Conservation (phyloP, 805 yeast species). For the Candida hungchunana region DNA sequence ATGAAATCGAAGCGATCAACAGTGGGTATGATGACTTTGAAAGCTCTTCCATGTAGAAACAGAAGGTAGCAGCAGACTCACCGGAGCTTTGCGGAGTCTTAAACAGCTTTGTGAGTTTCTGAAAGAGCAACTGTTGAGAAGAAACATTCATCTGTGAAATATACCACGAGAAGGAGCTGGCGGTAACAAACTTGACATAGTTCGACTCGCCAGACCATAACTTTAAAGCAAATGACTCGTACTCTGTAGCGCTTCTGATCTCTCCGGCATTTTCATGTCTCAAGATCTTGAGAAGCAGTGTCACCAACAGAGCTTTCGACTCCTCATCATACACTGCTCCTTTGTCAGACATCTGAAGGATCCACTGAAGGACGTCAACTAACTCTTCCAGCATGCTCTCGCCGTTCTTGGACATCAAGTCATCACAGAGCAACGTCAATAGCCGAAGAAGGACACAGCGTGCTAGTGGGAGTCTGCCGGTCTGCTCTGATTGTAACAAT, state of each 20-base stretch:
- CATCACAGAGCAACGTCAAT: slow-evolving; percentile 23
- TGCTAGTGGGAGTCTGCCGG: slow-evolving; percentile 39
- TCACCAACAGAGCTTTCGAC: slow-evolving; percentile 30
- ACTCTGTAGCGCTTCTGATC: slow-evolving; percentile 1
- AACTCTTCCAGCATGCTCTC: slow-evolving; percentile 35
- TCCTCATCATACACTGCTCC: slow-evolving; percentile 36
- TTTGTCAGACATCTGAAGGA: slow-evolving; percentile 37
- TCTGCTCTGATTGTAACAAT: slow-evolving; percentile 25
- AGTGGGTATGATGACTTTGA: slow-evolving; percentile 22
- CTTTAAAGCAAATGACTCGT: neutral
- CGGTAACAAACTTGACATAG: slow-evolving; percentile 1
- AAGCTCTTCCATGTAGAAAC: slow-evolving; percentile 20
- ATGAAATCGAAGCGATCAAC: slow-evolving; percentile 13
- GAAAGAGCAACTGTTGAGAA: slow-evolving; percentile 17
- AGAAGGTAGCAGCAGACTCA: slow-evolving; percentile 27
- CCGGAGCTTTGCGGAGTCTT: slow-evolving; percentile 22
- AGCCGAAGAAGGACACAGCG: slow-evolving; percentile 32
- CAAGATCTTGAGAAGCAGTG: slow-evolving; percentile 31
- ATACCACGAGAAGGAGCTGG: slow-evolving; percentile 2
- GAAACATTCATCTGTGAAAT: too few relatives aligned
- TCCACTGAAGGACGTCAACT: slow-evolving; percentile 44
- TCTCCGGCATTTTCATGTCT: slow-evolving; percentile 20
- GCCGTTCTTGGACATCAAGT: slow-evolving; percentile 25
- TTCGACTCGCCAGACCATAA: slow-evolving; percentile 14
- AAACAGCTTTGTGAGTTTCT: slow-evolving; percentile 25